Conservation (phyloP, 805 yeast genomes). For the Komagataella pastoris region DNA sequence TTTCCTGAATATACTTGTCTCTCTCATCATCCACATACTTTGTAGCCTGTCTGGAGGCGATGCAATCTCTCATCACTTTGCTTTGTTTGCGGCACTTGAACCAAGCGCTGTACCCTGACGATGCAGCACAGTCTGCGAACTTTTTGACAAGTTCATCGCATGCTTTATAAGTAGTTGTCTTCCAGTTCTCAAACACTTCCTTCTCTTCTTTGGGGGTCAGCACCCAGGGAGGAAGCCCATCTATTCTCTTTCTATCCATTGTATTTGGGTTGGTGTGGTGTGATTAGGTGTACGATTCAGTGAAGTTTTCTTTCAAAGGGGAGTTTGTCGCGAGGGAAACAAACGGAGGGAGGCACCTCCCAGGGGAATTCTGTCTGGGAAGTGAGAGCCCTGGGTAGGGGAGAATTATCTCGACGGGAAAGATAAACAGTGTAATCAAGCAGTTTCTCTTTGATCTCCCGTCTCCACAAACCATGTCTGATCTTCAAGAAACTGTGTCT, state of each 20-base stretch:
- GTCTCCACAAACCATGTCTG: neutral
- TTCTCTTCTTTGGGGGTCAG: slow-evolving; percentile 68
- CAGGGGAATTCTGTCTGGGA: neutral
- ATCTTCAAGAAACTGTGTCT: slow-evolving; percentile 7
- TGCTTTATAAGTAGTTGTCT: slow-evolving; percentile 45
- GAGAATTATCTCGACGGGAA: neutral
- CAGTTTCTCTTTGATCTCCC: neutral
- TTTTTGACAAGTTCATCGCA: slow-evolving; percentile 61
- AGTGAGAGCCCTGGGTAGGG: neutral
- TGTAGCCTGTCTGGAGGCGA: slow-evolving; percentile 42
- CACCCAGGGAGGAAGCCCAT: slow-evolving; percentile 58
- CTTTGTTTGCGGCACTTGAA: slow-evolving; percentile 50
- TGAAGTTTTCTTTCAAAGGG: neutral
- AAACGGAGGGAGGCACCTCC: neutral
- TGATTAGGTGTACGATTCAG: neutral
- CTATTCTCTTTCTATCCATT: slow-evolving; percentile 16
- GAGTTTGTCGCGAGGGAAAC: neutral
- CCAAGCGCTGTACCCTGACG: slow-evolving; percentile 51
- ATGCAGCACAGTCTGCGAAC: slow-evolving; percentile 54
- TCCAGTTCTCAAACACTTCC: slow-evolving; percentile 58
- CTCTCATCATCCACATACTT: slow-evolving; percentile 59
- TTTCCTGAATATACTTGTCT: slow-evolving; percentile 48
- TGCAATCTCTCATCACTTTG: slow-evolving; percentile 49
- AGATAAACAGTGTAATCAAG: neutral
- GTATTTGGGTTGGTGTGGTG: neutral